Percentiles rank a stretch among this genome's conserved stretches.
phyloP scores from a whole-genome alignment of 192 early-diverging fungal species.

The Coemansia interrupta region DNA sequence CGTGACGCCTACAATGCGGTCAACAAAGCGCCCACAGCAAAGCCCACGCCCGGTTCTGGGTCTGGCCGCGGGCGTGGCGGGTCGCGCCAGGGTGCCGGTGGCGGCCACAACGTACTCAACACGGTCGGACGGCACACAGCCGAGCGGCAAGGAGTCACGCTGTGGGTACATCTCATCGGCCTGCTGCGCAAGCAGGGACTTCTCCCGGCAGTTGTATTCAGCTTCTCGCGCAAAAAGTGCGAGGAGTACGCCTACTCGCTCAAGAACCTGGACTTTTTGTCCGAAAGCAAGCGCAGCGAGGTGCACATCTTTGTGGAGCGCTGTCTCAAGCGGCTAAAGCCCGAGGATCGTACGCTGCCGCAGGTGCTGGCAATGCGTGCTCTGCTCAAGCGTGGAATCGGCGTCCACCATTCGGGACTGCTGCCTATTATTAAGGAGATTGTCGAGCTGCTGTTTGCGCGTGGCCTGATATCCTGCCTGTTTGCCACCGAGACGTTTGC shows the following conservation, averaged over 20 bases:
- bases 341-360: constrained; percentile 79
- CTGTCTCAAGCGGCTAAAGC: constrained; percentile 75
- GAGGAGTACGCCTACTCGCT: constrained; percentile 83
- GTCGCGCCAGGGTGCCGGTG: constrained; percentile 9
- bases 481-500: constrained; percentile 99
- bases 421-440: constrained; percentile 98
- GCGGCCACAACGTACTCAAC: constrained; percentile 49
- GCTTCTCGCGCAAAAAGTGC: constrained; percentile 93
- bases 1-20: constrained; percentile 74
- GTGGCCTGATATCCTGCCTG: constrained; percentile 84
- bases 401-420: constrained; percentile 94
- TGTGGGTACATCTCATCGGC: constrained; percentile 78
- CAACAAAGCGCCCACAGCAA: constrained; percentile 54
- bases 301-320: constrained; percentile 86
- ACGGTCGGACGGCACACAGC: constrained; percentile 37
- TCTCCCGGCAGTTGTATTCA: constrained; percentile 88
- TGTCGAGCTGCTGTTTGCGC: constrained; percentile 92
- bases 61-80: constrained; percentile 49
- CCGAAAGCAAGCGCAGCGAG: constrained; percentile 73
- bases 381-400: constrained; percentile 85
- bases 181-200: constrained; percentile 71
- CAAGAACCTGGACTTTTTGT: constrained; percentile 76
- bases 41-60: constrained; percentile 38
- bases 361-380: constrained; percentile 84
- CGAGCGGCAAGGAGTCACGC: constrained; percentile 63